Base-by-base conservation (phyloP, 768 basidiomycete species). In the Exsudoporus frostii region DNA sequence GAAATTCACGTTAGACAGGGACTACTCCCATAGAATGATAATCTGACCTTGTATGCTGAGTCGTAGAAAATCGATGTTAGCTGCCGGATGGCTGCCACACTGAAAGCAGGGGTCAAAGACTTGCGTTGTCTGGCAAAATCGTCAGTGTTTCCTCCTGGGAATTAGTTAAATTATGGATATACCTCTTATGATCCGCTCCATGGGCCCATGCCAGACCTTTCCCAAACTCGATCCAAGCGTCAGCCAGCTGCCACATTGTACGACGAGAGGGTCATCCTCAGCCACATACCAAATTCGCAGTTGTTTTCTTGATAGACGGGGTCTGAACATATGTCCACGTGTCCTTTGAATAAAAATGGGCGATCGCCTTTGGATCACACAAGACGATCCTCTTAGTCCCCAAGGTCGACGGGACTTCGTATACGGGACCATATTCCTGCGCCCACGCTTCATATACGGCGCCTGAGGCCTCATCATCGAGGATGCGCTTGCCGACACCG, bases 21-120 rank as follows among this genome's bases (percentile, higher is more conserved):
- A n/a, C 24, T 0, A 15, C 1, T 38, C n/a, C 8, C 7, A 5
- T 24, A 19, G 0, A 2, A 13, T 20, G 4, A n/a, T 6, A 3
- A 17, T 29, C 45, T 25, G n/a, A 59, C 58, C 53, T 60, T 59
- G 48, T 59, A 55, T 11, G 48, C 75, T 0, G 73, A 73, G 46
- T 76, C 72, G 24, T 68, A 77, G 51, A 76, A 77, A 3, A 77
- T 61, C 0, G 67, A 52, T 4, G 73, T 71, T 9, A 74, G 46
- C 22, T 62, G 57, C 6, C 73, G 70, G 45, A 76, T 67, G 0
- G 75, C 73, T 14, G 71, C 53, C 33, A 71, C 65, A 46, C 15
- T 73, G 59, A 78, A 76, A 0, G 66, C 76, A 9, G 75, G 71
- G 0, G 67, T 62, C 32, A 77, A 56, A 5, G 70, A 68, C 55